Conservation (phyloP, 176 grass and related monocot genomes). For the Secale cereale region DNA sequence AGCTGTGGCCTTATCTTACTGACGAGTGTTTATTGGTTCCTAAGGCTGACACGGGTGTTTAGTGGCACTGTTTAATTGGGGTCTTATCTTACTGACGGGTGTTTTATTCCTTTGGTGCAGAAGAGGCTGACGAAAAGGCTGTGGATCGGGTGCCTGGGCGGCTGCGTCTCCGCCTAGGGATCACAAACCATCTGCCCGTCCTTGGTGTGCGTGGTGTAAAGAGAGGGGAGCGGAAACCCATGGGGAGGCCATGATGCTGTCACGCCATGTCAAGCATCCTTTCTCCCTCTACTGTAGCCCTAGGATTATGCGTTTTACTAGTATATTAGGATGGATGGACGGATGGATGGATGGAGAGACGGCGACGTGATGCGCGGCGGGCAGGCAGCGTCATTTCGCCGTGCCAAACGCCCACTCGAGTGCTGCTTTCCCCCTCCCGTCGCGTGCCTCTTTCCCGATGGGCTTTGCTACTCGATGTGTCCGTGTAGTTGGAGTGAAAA, state of each 20-base stretch:
- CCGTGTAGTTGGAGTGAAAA: too few relatives aligned
- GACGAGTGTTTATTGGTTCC: too few relatives aligned
- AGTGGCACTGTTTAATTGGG: not conserved
- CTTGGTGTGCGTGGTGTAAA: constrained; percentile 22
- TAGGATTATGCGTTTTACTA: too few relatives aligned
- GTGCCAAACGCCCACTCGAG: constrained; percentile 31
- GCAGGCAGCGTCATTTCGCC: constrained; percentile 46
- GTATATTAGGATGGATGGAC: too few relatives aligned
- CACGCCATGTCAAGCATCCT: not conserved
- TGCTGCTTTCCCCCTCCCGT: not conserved
- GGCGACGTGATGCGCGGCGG: not conserved
- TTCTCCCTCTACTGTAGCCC: not conserved
- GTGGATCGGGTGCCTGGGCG: constrained; percentile 25
- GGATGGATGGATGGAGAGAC: not conserved
- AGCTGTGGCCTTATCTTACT: too few relatives aligned
- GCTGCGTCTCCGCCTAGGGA: constrained; percentile 36
- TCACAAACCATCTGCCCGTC: not conserved
- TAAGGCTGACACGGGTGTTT: too few relatives aligned
- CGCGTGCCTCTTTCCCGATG: not conserved
- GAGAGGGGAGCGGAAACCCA: constrained; percentile 25
- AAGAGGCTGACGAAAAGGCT: constrained; percentile 21
- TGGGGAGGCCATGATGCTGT: constrained; percentile 18
- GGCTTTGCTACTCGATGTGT: not conserved
- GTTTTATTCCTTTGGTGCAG: constrained; percentile 4
- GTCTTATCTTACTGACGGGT: not conserved